Evolutionary conservation across 257 asterid species (phyloP).

Genomic region (Galeopsis tetrahit): DNA sequence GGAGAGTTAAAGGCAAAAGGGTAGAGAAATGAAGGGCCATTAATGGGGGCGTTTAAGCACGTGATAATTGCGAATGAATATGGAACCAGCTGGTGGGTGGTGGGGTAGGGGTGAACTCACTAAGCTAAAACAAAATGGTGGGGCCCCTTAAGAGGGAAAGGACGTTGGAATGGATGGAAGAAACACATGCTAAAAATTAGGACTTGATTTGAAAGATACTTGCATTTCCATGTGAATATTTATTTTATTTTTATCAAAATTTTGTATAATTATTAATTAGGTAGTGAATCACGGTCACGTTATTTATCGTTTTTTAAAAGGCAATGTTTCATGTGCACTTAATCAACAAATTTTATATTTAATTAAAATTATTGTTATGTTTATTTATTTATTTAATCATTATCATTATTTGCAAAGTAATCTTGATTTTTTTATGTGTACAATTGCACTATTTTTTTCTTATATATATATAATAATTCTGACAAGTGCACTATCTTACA

Average conservation of each 20-base stretch:
- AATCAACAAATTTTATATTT: too few species aligned
- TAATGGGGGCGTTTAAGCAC: constrained; percentile 39
- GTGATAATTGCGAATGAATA: constrained; percentile 40
- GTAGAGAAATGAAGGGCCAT: not conserved
- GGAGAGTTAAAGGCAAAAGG: constrained; percentile 19
- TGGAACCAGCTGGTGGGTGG: not conserved
- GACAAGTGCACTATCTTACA: too few species aligned
- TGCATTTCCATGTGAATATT: not conserved
- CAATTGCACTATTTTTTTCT: too few species aligned
- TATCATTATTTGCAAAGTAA: too few species aligned
- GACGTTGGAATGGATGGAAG: not conserved
- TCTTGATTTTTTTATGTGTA: too few species aligned
- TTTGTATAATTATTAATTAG: too few species aligned
- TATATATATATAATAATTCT: too few species aligned
- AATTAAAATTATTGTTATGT: too few species aligned
- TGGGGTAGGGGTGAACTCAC: not conserved
- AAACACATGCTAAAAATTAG: constrained; percentile 26
- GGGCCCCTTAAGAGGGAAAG: not conserved
- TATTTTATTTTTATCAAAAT: not conserved
- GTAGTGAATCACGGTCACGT: too few species aligned
- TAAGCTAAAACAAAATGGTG: constrained; percentile 16
- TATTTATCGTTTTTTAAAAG: too few species aligned
- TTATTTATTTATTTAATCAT: too few species aligned
- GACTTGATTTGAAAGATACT: not conserved
- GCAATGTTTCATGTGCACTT: too few species aligned